Evolutionary conservation across 2,329 filamentous ascomycete genomes (phyloP).

Genomic region (Fusarium sp.): DNA sequence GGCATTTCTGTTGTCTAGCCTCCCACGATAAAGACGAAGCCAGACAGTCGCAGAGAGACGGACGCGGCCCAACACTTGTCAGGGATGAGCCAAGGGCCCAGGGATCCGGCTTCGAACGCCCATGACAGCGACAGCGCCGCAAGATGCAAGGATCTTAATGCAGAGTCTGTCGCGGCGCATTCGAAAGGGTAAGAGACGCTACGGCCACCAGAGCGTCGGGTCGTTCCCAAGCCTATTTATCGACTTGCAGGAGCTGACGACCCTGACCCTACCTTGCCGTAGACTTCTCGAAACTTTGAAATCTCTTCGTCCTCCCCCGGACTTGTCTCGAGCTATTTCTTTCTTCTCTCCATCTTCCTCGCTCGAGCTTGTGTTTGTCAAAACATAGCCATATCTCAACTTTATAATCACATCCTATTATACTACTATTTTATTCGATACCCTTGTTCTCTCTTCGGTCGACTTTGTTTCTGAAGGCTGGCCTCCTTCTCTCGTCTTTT

Average conservation of each 20-base stretch:
- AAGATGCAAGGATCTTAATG: slow-evolving; percentile 42
- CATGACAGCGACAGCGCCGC: slow-evolving; percentile 34
- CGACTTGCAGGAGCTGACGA: slow-evolving; percentile 36
- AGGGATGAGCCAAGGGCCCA: slow-evolving; percentile 36
- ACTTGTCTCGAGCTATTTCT: slow-evolving; percentile 33
- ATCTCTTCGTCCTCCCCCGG: slow-evolving; percentile 36
- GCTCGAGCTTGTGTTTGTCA: slow-evolving; percentile 17
- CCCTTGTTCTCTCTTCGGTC: slow-evolving; percentile 26
- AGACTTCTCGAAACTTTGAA: slow-evolving; percentile 37
- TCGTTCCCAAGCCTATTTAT: slow-evolving; percentile 36
- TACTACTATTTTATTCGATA: slow-evolving; percentile 21
- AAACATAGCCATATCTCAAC: background rate
- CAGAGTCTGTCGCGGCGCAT: slow-evolving; percentile 42
- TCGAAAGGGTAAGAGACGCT: slow-evolving; percentile 42
- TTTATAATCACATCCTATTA: slow-evolving; percentile 24
- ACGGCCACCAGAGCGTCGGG: slow-evolving; percentile 45
- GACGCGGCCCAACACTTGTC: slow-evolving; percentile 5
- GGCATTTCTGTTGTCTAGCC: slow-evolving; percentile 17
- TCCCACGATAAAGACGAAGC: slow-evolving; percentile 8
- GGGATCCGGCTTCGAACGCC: slow-evolving; percentile 31
- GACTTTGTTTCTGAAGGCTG: slow-evolving; percentile 42
- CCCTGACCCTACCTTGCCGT: slow-evolving; percentile 12
- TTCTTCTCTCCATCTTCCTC: slow-evolving; percentile 21
- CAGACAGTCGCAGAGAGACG: slow-evolving; percentile 8
- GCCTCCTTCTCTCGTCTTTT: slow-evolving; percentile 38